Conservation (phyloP, 2,329 filamentous ascomycete genomes). For the Colletotrichum tropicale region DNA sequence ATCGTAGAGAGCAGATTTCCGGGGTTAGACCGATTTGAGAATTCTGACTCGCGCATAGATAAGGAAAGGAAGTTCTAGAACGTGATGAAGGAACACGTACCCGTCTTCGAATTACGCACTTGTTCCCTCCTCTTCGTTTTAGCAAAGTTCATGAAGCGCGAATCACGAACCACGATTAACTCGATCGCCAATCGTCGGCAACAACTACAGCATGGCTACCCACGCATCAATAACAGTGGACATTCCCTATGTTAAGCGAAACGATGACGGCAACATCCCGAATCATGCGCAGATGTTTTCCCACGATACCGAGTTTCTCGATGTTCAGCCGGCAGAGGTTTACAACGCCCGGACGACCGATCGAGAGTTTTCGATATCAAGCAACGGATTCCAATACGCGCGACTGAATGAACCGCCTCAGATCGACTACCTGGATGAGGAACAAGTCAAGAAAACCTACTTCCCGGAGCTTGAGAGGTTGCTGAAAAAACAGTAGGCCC, state of each 20-base stretch:
- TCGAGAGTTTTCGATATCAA: neutral
- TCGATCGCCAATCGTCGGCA: neutral
- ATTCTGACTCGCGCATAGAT: neutral
- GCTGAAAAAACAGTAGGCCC: neutral
- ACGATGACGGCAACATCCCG: neutral
- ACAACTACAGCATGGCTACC: neutral
- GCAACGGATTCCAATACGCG: neutral
- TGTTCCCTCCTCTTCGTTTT: neutral
- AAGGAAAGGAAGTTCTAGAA: neutral
- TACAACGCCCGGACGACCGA: neutral
- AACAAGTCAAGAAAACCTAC: neutral
- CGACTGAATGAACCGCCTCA: neutral
- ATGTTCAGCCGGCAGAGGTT: neutral
- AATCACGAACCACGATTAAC: neutral
- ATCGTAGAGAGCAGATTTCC: neutral
- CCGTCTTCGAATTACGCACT: neutral
- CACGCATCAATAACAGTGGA: neutral
- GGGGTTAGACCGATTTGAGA: neutral
- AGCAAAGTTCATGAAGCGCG: neutral
- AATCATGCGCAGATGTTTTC: constrained; percentile 8
- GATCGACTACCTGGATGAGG: neutral
- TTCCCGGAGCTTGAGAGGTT: neutral
- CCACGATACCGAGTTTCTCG: neutral
- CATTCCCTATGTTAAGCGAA: neutral
- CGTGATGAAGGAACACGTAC: neutral